phyloP scores from a whole-genome alignment of 805 yeast species.

The Candida patagonica region DNA sequence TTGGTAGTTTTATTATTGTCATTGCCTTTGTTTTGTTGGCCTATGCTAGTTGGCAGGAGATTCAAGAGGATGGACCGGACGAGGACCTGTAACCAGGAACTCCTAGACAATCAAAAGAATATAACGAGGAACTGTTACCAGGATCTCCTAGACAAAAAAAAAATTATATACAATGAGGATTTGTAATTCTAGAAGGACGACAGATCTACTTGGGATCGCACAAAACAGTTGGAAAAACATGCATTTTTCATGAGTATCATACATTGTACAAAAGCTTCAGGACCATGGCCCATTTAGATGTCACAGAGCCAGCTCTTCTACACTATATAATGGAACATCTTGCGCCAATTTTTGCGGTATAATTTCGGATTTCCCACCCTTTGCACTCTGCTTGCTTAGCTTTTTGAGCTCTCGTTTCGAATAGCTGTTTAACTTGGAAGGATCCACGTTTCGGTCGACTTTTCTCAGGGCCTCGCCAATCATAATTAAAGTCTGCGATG shows the following conservation, averaged over 20 bases:
- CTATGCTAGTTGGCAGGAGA: constrained; percentile 27
- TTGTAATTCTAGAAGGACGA: no score
- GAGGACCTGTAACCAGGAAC: constrained; percentile 10
- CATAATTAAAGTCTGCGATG: constrained; percentile 16
- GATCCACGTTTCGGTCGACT: constrained; percentile 15
- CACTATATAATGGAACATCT: not conserved
- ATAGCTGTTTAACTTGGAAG: constrained; percentile 7
- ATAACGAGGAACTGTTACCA: no score
- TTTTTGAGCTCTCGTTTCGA: constrained; percentile 20
- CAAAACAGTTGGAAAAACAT: no score
- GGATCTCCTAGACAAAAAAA: no score
- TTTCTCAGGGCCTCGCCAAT: constrained; percentile 22
- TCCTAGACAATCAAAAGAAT: not conserved
- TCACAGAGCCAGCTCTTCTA: constrained; percentile 1
- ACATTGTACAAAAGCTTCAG: no score
- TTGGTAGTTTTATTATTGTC: constrained; percentile 63
- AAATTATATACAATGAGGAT: no score
- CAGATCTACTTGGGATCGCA: no score
- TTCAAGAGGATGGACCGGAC: constrained; percentile 30
- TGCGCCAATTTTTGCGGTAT: no score
- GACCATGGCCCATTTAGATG: not conserved
- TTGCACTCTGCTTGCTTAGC: constrained; percentile 15
- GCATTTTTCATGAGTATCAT: no score
- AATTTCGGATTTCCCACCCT: no score
- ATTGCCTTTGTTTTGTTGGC: constrained; percentile 56